Conservation (phyloP, 257 asterid genomes). For the Solanum corneliomulleri region DNA sequence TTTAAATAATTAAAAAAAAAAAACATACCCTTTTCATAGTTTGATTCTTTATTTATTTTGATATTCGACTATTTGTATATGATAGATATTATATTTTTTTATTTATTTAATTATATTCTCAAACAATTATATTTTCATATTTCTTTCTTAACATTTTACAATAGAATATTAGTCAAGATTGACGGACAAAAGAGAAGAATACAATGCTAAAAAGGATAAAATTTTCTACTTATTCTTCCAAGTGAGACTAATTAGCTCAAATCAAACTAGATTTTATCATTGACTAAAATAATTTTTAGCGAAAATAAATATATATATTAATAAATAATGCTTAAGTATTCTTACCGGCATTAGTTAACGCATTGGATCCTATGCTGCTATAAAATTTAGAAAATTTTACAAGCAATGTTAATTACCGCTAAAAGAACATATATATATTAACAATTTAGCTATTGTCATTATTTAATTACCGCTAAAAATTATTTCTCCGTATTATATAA, state of each 20-base stretch:
- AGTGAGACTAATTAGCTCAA: neutral
- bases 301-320: too few relatives aligned
- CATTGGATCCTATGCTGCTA: too few relatives aligned
- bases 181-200: neutral
- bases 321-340: neutral
- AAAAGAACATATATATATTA: too few relatives aligned
- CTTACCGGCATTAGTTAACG: neutral
- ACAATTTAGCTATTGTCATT: too few relatives aligned
- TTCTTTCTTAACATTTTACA: neutral
- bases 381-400: too few relatives aligned
- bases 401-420: too few relatives aligned
- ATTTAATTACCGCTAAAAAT: too few relatives aligned
- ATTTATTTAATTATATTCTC: neutral
- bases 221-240: neutral
- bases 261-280: neutral
- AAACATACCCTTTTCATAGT: neutral
- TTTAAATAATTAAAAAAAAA: neutral
- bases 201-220: neutral
- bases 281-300: neutral
- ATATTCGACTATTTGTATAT: neutral
- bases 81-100: neutral
- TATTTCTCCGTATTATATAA: neutral
- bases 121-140: neutral
- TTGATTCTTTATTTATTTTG: neutral
- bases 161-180: neutral